These are phyloP conservation scores for Fusarium foetens DNA, from an alignment of 2,329 filamentous ascomycete genomes.

Conservation along the genomic window DNA sequence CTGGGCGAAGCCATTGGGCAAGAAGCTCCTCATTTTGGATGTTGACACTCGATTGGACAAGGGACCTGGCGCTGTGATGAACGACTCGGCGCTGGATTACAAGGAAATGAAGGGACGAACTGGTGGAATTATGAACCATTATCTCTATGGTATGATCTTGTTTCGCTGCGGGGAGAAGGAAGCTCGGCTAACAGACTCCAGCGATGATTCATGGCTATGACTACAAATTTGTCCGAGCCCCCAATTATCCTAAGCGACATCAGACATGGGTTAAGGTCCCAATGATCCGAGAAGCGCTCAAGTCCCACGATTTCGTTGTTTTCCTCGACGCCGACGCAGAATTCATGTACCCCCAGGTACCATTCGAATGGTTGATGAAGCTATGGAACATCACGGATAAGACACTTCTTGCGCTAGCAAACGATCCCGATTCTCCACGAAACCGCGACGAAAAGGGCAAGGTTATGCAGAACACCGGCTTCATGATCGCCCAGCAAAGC, in stretches of 20 bases:
- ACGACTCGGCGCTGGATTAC: slow-evolving; percentile 11
- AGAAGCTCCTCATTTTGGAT: slow-evolving; percentile 39
- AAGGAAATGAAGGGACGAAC: slow-evolving; percentile 33
- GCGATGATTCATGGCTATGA: slow-evolving; percentile 59
- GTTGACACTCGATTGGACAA: slow-evolving; percentile 30
- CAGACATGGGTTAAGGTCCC: slow-evolving; percentile 59
- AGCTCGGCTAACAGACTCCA: background rate
- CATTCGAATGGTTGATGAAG: slow-evolving; percentile 60
- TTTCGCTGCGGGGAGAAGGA: background rate
- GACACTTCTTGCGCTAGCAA: slow-evolving; percentile 56
- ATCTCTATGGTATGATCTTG: slow-evolving; percentile 29
- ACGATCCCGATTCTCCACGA: slow-evolving; percentile 52
- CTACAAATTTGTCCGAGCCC: slow-evolving; percentile 58
- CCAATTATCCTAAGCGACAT: slow-evolving; percentile 53
- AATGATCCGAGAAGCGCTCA: slow-evolving; percentile 51
- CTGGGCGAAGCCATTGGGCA: slow-evolving; percentile 26
- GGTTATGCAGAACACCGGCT: slow-evolving; percentile 38
- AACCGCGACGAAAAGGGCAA: slow-evolving; percentile 49
- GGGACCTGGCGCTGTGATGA: slow-evolving; percentile 29
- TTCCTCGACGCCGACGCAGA: slow-evolving; percentile 58
- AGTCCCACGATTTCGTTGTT: slow-evolving; percentile 55
- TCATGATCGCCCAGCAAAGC: slow-evolving; percentile 37
- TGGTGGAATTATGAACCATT: slow-evolving; percentile 37
- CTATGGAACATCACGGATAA: slow-evolving; percentile 55
- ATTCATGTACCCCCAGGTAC: slow-evolving; percentile 55